Conservation (phyloP, 2,329 filamentous ascomycete species). For the Epichloe sylvatica region DNA sequence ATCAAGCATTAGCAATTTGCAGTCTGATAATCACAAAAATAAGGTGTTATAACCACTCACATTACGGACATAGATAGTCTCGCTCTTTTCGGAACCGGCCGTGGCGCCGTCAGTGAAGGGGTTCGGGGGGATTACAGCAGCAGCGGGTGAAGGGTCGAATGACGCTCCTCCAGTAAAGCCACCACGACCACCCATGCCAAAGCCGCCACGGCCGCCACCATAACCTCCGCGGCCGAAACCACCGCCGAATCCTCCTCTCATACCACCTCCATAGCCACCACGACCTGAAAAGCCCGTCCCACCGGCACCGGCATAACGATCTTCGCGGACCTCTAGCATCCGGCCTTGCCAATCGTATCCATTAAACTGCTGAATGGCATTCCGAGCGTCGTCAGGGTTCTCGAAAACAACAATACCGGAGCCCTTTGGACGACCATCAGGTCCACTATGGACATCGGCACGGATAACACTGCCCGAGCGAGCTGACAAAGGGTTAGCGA, state of each 20-base stretch:
- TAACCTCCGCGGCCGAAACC: constrained; percentile 39
- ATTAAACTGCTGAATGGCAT: constrained; percentile 94
- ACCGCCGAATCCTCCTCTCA: constrained; percentile 45
- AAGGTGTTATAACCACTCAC: constrained; percentile 41
- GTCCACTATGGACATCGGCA: constrained; percentile 85
- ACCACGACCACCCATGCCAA: constrained; percentile 27
- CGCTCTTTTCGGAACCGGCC: constrained; percentile 67
- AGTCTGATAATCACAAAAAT: no score
- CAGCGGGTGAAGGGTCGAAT: constrained; percentile 35
- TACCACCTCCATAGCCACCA: constrained; percentile 45
- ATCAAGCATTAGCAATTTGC: constrained; percentile 9
- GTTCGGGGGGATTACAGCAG: constrained; percentile 49
- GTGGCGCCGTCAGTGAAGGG: constrained; percentile 90
- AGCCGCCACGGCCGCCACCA: constrained; percentile 28
- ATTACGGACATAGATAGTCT: constrained; percentile 90
- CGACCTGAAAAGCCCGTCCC: constrained; percentile 40
- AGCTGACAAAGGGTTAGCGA: constrained; percentile 15
- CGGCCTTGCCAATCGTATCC: constrained; percentile 98
- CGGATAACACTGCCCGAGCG: constrained; percentile 71
- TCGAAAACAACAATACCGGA: constrained; percentile 97
- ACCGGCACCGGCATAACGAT: constrained; percentile 69
- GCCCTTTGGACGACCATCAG: constrained; percentile 86
- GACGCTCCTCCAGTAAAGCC: constrained; percentile 30
- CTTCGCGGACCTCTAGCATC: constrained; percentile 84
- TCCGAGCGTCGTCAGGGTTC: constrained; percentile 83